phyloP scores from a whole-genome alignment of 2,329 filamentous ascomycete genomes.

The Keithomyces neogunnii region DNA sequence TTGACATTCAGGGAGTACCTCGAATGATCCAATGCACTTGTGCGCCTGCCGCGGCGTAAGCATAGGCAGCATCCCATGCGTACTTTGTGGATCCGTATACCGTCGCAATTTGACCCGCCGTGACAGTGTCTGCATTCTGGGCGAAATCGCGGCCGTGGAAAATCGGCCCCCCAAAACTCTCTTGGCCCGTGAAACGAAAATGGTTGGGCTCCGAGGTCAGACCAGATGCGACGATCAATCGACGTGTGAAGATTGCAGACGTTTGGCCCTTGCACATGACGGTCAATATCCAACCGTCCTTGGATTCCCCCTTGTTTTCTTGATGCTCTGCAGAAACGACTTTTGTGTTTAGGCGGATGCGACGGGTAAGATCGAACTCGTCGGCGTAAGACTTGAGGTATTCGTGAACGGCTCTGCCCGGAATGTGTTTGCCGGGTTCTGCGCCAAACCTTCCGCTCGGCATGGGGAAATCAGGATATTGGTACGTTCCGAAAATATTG shows the following conservation, averaged over 20 bases:
- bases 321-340: constrained; percentile 35
- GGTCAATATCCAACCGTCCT: constrained; percentile 35
- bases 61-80: constrained; percentile 57
- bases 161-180: constrained; percentile 34
- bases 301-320: constrained; percentile 21
- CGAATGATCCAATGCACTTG: constrained; percentile 54
- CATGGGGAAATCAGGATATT: constrained; percentile 70
- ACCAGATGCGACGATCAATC: constrained; percentile 47
- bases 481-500: constrained; percentile 64
- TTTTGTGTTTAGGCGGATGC: constrained; percentile 30
- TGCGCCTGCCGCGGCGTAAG: constrained; percentile 46
- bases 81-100: constrained; percentile 58
- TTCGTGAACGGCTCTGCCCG: constrained; percentile 35
- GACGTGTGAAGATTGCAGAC: constrained; percentile 29
- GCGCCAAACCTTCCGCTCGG: constrained; percentile 41
- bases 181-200: constrained; percentile 37
- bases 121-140: constrained; percentile 29
- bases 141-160: constrained; percentile 43
- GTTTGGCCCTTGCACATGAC: constrained; percentile 13
- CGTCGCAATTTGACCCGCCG: constrained; percentile 34
- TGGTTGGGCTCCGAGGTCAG: constrained; percentile 40
- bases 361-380: constrained; percentile 30
- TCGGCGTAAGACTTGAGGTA: constrained; percentile 39
- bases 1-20: constrained; percentile 17
- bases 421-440: constrained; percentile 36